Evolutionary conservation across 2,329 filamentous ascomycete species (phyloP).

Genomic region (Trichoderma harzianum): DNA sequence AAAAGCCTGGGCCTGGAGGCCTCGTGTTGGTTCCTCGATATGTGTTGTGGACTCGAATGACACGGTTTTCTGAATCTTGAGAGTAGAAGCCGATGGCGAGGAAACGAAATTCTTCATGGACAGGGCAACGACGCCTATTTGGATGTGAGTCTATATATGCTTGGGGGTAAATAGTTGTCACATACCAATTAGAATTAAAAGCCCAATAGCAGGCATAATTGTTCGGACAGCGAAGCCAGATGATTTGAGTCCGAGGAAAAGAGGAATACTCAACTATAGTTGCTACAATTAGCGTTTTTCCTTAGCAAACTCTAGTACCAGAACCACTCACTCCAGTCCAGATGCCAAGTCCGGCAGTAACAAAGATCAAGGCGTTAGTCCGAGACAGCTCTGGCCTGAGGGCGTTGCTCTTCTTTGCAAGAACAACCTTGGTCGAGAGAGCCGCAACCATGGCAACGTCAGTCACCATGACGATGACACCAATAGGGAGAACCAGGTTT

Average conservation of each 20-base stretch:
- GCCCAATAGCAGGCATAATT: slow-evolving; percentile 48
- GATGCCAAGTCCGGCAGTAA: slow-evolving; percentile 44
- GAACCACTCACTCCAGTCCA: slow-evolving; percentile 52
- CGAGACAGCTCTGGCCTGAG: slow-evolving; percentile 27
- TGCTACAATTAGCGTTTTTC: slow-evolving; percentile 12
- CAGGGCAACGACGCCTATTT: slow-evolving; percentile 35
- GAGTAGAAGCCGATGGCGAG: background rate
- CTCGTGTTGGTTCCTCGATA: background rate
- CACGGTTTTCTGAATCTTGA: background rate
- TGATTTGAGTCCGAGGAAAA: slow-evolving; percentile 46
- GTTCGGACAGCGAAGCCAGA: slow-evolving; percentile 45
- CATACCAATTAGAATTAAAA: slow-evolving; percentile 48
- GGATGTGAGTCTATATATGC: background rate
- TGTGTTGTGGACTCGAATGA: background rate
- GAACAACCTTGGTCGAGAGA: slow-evolving; percentile 42
- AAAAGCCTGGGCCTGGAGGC: slow-evolving; percentile 19
- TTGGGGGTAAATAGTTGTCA: background rate
- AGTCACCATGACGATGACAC: slow-evolving; percentile 42
- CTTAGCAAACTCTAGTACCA: too few species aligned
- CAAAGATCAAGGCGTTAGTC: slow-evolving; percentile 41
- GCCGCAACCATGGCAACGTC: slow-evolving; percentile 45
- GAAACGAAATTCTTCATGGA: slow-evolving; percentile 27
- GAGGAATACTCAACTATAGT: slow-evolving; percentile 47
- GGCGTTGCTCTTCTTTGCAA: slow-evolving; percentile 34
- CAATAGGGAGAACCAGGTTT: slow-evolving; percentile 43